These are phyloP conservation scores for Tolypocladium album DNA, from an alignment of 2,329 filamentous ascomycete genomes.

Conservation along the genomic window DNA sequence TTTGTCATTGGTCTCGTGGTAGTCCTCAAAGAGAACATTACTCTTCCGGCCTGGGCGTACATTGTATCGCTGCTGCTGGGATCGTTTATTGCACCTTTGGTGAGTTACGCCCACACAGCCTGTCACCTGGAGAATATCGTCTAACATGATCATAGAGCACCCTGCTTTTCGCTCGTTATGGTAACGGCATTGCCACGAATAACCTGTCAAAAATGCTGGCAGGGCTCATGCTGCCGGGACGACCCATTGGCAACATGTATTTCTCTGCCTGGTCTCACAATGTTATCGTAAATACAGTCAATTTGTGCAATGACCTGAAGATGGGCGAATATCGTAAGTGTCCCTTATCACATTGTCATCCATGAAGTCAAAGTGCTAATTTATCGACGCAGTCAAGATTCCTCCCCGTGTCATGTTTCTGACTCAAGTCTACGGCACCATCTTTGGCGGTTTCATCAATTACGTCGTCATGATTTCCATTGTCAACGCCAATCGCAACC, in stretches of 20 bases:
- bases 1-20: constrained; percentile 23
- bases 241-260: constrained; percentile 46
- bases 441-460: constrained; percentile 42
- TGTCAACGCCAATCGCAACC: constrained; percentile 33
- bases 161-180: background rate
- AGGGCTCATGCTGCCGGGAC: constrained; percentile 37
- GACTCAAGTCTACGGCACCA: constrained; percentile 44
- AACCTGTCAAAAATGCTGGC: constrained; percentile 40
- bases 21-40: constrained; percentile 22
- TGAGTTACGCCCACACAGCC: background rate
- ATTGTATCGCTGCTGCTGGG: constrained; percentile 21
- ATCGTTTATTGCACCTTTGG: constrained; percentile 23
- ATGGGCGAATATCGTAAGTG: constrained; percentile 45
- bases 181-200: background rate
- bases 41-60: constrained; percentile 24
- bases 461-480: constrained; percentile 47
- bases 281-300: constrained; percentile 39
- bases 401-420: constrained; percentile 7
- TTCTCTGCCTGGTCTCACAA: constrained; percentile 49
- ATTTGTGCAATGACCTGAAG: constrained; percentile 42
- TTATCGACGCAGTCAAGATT: background rate
- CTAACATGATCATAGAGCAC: background rate
- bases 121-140: background rate
- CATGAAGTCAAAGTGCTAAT: background rate
- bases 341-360: background rate